These are phyloP conservation scores for Bruguiera gymnorhiza DNA, from an alignment of 345 rosid genomes.

Conservation along the genomic window DNA sequence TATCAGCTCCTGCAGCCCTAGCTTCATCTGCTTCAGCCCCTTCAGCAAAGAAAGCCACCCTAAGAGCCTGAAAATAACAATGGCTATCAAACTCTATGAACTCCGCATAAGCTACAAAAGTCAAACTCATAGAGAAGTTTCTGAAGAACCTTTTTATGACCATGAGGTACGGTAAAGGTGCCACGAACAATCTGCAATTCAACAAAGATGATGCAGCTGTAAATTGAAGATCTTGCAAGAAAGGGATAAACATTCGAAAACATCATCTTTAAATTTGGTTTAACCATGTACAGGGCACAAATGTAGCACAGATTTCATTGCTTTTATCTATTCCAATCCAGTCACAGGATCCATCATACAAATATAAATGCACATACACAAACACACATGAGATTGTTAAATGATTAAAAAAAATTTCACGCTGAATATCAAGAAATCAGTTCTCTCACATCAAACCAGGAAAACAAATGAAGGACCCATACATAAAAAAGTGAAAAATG, in stretches of 20 bases:
- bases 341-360: not conserved
- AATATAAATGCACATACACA: too few species aligned
- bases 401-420: too few species aligned
- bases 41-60: constrained; percentile 87
- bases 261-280: not conserved
- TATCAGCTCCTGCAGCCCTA: constrained; percentile 92
- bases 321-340: not conserved
- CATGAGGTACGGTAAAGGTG: constrained; percentile 77
- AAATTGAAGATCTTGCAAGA: not conserved
- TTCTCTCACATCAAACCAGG: too few species aligned
- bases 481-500: too few species aligned
- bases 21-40: constrained; percentile 97
- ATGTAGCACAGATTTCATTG: not conserved
- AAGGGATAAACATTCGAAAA: not conserved
- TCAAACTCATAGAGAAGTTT: constrained; percentile 6
- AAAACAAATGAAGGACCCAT: too few species aligned
- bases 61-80: constrained; percentile 62
- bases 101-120: not conserved
- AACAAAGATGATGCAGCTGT: constrained; percentile 7
- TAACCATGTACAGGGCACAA: not conserved
- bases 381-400: too few species aligned
- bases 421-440: too few species aligned
- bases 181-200: constrained; percentile 86
- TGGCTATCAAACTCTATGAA: not conserved
- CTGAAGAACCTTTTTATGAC: constrained; percentile 68